Conservation (phyloP, 2,329 filamentous ascomycete genomes). For the Calcarisporium arbuscula region DNA sequence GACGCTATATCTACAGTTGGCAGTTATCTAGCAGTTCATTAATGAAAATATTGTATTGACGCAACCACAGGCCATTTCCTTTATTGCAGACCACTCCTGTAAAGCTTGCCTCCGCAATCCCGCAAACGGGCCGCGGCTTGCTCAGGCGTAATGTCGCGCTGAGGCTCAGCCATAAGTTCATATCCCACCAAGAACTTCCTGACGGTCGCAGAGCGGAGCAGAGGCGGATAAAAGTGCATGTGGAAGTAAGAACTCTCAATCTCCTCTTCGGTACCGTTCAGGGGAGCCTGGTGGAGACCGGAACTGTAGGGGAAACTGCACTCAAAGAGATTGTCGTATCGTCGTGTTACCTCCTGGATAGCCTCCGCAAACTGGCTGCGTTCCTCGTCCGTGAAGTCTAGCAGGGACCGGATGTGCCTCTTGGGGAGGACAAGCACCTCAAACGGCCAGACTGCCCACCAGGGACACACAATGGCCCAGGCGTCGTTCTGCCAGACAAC, state of each 20-base stretch:
- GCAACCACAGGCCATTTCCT: too few species aligned
- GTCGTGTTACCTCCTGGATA: constrained; percentile 78
- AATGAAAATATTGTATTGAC: not conserved
- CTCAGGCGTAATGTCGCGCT: constrained; percentile 95
- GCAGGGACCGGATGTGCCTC: constrained; percentile 73
- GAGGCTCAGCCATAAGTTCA: constrained; percentile 95
- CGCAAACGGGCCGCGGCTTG: constrained; percentile 78
- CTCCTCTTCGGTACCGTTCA: constrained; percentile 75
- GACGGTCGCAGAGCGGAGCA: constrained; percentile 87
- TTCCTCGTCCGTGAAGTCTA: constrained; percentile 72
- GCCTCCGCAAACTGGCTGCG: constrained; percentile 70
- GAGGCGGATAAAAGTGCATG: constrained; percentile 94
- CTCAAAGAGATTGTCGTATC: constrained; percentile 97
- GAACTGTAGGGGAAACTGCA: constrained; percentile 96
- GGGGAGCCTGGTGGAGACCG: constrained; percentile 89
- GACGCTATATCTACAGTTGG: too few species aligned
- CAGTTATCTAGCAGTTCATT: not conserved
- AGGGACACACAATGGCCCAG: constrained; percentile 87
- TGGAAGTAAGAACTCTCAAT: constrained; percentile 86
- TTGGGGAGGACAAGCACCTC: constrained; percentile 87
- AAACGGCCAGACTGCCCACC: constrained; percentile 98
- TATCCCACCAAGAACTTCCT: constrained; percentile 96
- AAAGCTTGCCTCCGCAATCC: constrained; percentile 73
- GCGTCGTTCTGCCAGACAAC: constrained; percentile 80
- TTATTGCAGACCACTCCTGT: constrained; percentile 53